phyloP scores from a whole-genome alignment of 1,284 basidiomycete genomes.

The Leucoagaricus sp. region DNA sequence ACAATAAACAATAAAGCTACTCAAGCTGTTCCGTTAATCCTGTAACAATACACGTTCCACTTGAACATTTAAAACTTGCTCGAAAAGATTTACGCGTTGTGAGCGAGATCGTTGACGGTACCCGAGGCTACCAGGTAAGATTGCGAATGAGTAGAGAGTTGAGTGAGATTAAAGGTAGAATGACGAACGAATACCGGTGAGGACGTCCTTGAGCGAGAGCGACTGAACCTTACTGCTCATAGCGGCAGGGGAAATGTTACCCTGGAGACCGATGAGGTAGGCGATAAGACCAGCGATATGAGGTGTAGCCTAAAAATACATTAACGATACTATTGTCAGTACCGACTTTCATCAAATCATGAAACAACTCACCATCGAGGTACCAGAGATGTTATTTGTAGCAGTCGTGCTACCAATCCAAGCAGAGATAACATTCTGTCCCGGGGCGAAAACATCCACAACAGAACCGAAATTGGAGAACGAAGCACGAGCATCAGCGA shows the following conservation, averaged over 20 bases:
- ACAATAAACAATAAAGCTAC: too few relatives aligned
- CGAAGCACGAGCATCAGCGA: constrained; percentile 73
- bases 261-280: constrained; percentile 53
- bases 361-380: constrained; percentile 45
- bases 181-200: constrained; percentile 26
- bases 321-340: background rate
- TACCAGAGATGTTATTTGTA: constrained; percentile 67
- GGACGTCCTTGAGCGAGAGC: constrained; percentile 20
- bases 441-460: constrained; percentile 77
- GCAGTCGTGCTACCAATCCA: constrained; percentile 60
- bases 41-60: too few relatives aligned
- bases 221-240: constrained; percentile 21
- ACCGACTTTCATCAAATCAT: too few relatives aligned
- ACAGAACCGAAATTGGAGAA: constrained; percentile 74
- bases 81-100: constrained; percentile 14
- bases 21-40: too few relatives aligned
- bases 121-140: constrained; percentile 17
- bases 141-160: background rate
- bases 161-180: background rate
- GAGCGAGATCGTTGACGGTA: constrained; percentile 21
- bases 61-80: too few relatives aligned
- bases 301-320: constrained; percentile 36
- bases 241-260: constrained; percentile 24
- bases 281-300: constrained; percentile 67
- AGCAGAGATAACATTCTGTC: constrained; percentile 65